Base-by-base conservation (phyloP, 169 alveolate genomes). In the Eimeria sp. region DNA sequence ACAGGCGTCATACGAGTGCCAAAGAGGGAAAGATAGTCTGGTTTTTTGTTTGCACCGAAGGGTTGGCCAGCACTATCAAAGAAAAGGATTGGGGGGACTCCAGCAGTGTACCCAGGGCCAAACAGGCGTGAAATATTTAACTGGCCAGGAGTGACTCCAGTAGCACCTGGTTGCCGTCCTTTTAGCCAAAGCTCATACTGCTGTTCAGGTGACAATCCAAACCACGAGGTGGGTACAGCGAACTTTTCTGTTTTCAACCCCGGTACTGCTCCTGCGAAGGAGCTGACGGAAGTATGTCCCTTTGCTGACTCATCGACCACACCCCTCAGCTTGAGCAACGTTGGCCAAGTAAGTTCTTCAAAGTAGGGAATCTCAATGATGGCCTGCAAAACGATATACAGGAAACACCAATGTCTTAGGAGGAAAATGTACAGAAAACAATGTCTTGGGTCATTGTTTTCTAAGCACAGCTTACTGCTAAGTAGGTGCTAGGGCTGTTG, bases 1-100 rank as follows among this genome's bases (percentile, higher is more conserved):
- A 62, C 94, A 11, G 94, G 94, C 71, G 83, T 87, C 62, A 16
- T 62, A 4, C 94, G 94, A 46, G 85, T 64, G 49, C 94, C 94
- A 27, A 87, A 43, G 46, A 87, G 82, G 30, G 94, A 87, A 10
- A 87, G 46, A 40, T 49, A n/a, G 46, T 62, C 94, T 3, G 71
- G 83, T 43, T 87, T 83, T 18, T 64, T 87, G 60, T 66, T 87
- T 52, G 94, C 58, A 27, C 94, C 94, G 25, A 87, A 87, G 1
- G 94, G 94, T 14, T 66, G 94, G 62, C 94, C 94, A 43, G 49
- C n/a, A 46, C 66, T 64, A 66, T 87, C 94, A 18, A 62, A 87
- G 52, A 87, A 87, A 13, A 87, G 37, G 56, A 87, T 16, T 46
- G 80, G 82, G 40, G 82, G 78, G 64, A 30, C 11, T 40, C 83